These are phyloP conservation scores for Filobasidium floriforme DNA, from an alignment of 768 basidiomycete genomes.

Conservation along the genomic window DNA sequence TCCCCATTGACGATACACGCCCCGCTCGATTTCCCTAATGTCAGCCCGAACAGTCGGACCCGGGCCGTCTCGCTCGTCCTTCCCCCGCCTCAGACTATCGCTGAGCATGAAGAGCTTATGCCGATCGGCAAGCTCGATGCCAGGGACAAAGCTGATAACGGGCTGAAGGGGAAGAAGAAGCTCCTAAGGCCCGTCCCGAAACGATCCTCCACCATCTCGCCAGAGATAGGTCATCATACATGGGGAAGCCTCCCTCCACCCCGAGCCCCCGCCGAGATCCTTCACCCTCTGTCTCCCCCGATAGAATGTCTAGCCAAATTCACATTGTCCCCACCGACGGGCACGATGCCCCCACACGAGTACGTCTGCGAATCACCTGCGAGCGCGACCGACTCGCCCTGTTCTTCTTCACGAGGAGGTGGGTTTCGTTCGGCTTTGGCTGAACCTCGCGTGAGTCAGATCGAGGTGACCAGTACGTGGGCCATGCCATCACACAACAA, in stretches of 20 bases:
- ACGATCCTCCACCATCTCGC: background rate
- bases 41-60: background rate
- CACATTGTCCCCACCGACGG: background rate
- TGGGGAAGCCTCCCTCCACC: background rate
- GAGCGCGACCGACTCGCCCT: background rate
- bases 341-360: background rate
- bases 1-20: background rate
- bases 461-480: conserved; percentile 3
- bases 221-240: background rate
- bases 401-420: background rate
- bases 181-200: background rate
- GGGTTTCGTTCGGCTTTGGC: background rate
- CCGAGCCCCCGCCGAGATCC: background rate
- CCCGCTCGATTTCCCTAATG: background rate
- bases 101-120: background rate
- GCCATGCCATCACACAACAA: background rate
- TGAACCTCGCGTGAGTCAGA: background rate
- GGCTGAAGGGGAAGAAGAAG: background rate
- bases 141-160: background rate
- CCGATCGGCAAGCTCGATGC: background rate
- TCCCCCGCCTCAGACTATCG: background rate
- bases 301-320: background rate
- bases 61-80: background rate
- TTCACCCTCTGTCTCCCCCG: background rate
- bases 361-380: background rate